phyloP scores from a whole-genome alignment of 257 asterid species.

The Solanum etuberosum region DNA sequence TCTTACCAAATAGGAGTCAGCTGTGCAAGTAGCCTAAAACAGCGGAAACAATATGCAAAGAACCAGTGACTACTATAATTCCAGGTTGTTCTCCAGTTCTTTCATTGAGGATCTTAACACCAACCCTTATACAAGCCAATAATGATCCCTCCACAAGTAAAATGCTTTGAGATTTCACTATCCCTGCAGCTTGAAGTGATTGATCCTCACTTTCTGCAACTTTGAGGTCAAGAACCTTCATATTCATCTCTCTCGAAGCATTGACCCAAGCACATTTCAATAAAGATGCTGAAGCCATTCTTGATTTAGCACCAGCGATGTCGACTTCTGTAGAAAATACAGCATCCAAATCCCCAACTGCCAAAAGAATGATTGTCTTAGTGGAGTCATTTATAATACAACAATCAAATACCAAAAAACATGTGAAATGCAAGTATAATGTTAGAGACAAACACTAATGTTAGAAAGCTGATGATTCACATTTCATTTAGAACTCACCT shows the following conservation, averaged over 20 bases:
- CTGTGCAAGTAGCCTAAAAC: slow-evolving; percentile 31
- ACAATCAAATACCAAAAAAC: background rate
- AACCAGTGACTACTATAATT: slow-evolving; percentile 65
- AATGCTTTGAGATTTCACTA: slow-evolving; percentile 19
- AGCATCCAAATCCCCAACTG: slow-evolving; percentile 61
- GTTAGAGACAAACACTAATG: background rate
- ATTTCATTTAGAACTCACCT: background rate
- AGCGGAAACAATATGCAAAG: slow-evolving; percentile 84
- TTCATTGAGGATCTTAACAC: slow-evolving; percentile 30
- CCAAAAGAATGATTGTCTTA: background rate
- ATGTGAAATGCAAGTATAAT: background rate
- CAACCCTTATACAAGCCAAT: slow-evolving; percentile 32
- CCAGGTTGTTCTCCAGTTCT: slow-evolving; percentile 25
- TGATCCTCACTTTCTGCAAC: slow-evolving; percentile 13
- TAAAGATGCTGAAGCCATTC: slow-evolving; percentile 54
- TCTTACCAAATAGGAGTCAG: background rate
- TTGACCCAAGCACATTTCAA: slow-evolving; percentile 52
- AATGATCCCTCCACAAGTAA: slow-evolving; percentile 40
- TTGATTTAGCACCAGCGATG: slow-evolving; percentile 71
- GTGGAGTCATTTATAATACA: background rate
- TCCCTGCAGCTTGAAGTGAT: slow-evolving; percentile 6
- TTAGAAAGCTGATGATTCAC: background rate
- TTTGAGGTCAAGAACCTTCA: slow-evolving; percentile 23
- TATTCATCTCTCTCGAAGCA: slow-evolving; percentile 45
- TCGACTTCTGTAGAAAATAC: slow-evolving; percentile 67